phyloP scores from a whole-genome alignment of 768 basidiomycete species.

The Lactarius pseudohatsudake region DNA sequence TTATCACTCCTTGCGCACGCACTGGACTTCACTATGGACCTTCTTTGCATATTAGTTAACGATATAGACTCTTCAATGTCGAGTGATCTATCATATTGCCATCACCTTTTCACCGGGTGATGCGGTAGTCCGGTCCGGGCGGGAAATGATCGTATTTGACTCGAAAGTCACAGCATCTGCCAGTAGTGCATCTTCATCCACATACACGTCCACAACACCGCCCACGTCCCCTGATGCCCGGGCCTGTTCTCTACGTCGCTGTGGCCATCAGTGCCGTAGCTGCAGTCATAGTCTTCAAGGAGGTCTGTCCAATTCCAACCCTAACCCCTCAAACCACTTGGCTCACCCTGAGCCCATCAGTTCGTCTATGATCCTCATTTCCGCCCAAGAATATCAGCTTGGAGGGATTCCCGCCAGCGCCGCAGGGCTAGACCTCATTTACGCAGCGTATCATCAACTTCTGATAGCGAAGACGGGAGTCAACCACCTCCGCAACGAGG shows the following conservation, averaged over 20 bases:
- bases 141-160: not conserved
- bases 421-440: slow-evolving; percentile 14
- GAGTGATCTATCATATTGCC: not conserved
- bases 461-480: slow-evolving; percentile 10
- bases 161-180: not conserved
- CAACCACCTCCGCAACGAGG: not conserved
- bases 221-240: slow-evolving; percentile 25
- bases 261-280: slow-evolving; percentile 26
- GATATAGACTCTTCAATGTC: not conserved
- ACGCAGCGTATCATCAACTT: slow-evolving; percentile 6
- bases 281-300: slow-evolving; percentile 25
- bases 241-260: slow-evolving; percentile 26
- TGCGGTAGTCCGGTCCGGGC: not conserved
- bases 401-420: slow-evolving; percentile 23
- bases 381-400: slow-evolving; percentile 21
- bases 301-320: slow-evolving; percentile 11
- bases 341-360: slow-evolving; percentile 14
- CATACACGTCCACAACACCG: not conserved
- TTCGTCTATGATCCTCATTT: slow-evolving; percentile 29
- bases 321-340: not conserved
- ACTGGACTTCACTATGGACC: slow-evolving; percentile 17
- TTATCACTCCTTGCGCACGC: slow-evolving; percentile 9
- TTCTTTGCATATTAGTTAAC: slow-evolving; percentile 7
- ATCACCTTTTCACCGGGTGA: not conserved
- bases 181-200: not conserved